phyloP scores from a whole-genome alignment of 495 filamentous ascomycete species.

The Penicillium bovifimosum region DNA sequence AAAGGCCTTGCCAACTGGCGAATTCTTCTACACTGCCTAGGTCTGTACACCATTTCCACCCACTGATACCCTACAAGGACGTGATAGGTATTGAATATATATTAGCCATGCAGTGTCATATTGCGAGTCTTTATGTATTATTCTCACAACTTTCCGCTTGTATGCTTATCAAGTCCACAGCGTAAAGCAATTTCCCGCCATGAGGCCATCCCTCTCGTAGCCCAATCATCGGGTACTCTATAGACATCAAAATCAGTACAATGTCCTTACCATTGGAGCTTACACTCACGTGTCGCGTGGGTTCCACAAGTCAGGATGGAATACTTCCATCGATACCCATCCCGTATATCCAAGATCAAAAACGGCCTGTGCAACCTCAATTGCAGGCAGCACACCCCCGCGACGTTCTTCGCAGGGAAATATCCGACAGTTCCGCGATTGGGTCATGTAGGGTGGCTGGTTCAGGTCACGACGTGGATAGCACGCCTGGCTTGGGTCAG shows the following conservation, averaged over 20 bases:
- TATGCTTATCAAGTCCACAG: neutral
- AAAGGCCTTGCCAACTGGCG: no score
- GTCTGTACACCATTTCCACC: no score
- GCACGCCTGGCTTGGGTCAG: conserved; percentile 1
- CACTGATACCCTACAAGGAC: no score
- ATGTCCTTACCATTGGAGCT: neutral
- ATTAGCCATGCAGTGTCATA: no score
- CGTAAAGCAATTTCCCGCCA: neutral
- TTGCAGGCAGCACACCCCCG: conserved; percentile 4
- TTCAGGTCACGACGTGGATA: conserved; percentile 6
- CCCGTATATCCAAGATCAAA: conserved; percentile 9
- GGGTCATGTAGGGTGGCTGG: conserved; percentile 10
- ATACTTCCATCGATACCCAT: conserved; percentile 14
- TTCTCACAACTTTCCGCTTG: neutral
- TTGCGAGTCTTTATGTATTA: neutral
- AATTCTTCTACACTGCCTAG: no score
- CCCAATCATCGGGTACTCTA: neutral
- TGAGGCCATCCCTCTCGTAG: neutral
- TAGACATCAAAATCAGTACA: no score
- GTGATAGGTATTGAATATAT: no score
- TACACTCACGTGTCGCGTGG: neutral
- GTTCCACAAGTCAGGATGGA: conserved; percentile 10
- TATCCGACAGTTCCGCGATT: conserved; percentile 12
- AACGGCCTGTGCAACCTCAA: conserved; percentile 6
- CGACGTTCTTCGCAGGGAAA: conserved; percentile 5